These are phyloP conservation scores for Aphanomyces astaci DNA, from an alignment of 352 stramenopile species.

Conservation along the genomic window DNA sequence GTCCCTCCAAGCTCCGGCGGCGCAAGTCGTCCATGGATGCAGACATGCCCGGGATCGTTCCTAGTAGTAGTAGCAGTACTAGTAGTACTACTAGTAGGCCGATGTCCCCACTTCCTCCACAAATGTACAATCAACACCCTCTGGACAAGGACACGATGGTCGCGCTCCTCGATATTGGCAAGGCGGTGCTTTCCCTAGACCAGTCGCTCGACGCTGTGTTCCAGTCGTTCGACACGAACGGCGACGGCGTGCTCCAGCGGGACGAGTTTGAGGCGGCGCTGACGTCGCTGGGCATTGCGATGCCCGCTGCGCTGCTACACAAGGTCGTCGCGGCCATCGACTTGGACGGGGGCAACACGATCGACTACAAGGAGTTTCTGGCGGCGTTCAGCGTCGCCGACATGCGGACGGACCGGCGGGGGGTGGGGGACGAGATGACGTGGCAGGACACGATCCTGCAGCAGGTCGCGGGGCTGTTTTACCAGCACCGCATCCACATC, in stretches of 20 bases:
- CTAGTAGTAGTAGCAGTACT: conserved; percentile 57
- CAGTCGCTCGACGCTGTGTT: conserved; percentile 3
- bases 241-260: conserved; percentile 22
- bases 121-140: conserved; percentile 25
- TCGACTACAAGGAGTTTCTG: conserved; percentile 91
- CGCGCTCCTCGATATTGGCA: conserved; percentile 36
- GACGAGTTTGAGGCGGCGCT: conserved; percentile 31
- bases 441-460: conserved; percentile 91
- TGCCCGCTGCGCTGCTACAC: conserved; percentile 43
- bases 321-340: conserved; percentile 81
- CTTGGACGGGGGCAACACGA: conserved; percentile 76
- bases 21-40: conserved; percentile 1
- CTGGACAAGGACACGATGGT: conserved; percentile 5
- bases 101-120: too few species aligned
- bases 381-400: conserved; percentile 81
- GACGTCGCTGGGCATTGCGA: conserved; percentile 55
- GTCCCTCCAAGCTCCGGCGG: conserved; percentile 22
- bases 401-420: conserved; percentile 44
- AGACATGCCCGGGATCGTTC: conserved; percentile 31
- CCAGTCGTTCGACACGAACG: conserved; percentile 18
- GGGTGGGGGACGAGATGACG: conserved; percentile 50
- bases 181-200: conserved; percentile 53
- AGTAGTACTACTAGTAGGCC: too few species aligned
- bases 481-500: conserved; percentile 90
- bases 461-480: conserved; percentile 90